Base-by-base conservation (phyloP, 2,329 filamentous ascomycete species). In the Pezicula radicicola region DNA sequence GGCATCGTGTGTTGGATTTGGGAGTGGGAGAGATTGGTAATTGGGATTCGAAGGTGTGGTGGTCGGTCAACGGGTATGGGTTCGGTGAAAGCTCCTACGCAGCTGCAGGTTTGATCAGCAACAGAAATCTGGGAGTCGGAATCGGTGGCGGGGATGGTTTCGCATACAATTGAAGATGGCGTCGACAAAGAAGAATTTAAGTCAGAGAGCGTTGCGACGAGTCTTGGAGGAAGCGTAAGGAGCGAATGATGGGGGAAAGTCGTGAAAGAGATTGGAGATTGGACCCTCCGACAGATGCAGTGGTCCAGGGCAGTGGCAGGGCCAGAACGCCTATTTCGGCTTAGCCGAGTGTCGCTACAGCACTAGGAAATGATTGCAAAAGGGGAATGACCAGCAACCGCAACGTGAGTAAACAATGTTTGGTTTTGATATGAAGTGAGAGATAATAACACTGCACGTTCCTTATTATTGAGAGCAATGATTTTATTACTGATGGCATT, bases 1-100 rank as follows among this genome's bases (percentile, higher is more conserved):
- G 85, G 85, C 58, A 70, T 79, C 69, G 56, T 54, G 55, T 63
- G 15, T 12, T 44, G 8, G 19, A 52, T 9, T 39, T 43, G 40
- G 48, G 28, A 3, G 39, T 53, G 46, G 44, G 48, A 16, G 41
- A 30, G 27, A 46, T 37, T 46, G 47, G 33, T 41, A 54, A 39
- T 37, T 25, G 18, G 40, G 35, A 37, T 40, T 40, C n/a, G 9
- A 18, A 40, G 10, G 19, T 16, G 10, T 8, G 37, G 25, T 25
- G 37, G n/a, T 40, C 30, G 30, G 30, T 33, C 30, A 33, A 33
- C 30, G 12, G 9, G 12, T 33, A 10, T 6, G 30, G 30, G 30
- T 33, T 13, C 30, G 12, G 30, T 13, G 30, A 33, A 33, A 33
- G 30, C 9, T 33, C 30, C 30, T 33, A 33, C 12, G 30, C 40